Evolutionary conservation across 2,329 filamentous ascomycete genomes (phyloP), one percentile per base, ranked within the genome.

Genomic region (Trichoderma hamatum): DNA sequence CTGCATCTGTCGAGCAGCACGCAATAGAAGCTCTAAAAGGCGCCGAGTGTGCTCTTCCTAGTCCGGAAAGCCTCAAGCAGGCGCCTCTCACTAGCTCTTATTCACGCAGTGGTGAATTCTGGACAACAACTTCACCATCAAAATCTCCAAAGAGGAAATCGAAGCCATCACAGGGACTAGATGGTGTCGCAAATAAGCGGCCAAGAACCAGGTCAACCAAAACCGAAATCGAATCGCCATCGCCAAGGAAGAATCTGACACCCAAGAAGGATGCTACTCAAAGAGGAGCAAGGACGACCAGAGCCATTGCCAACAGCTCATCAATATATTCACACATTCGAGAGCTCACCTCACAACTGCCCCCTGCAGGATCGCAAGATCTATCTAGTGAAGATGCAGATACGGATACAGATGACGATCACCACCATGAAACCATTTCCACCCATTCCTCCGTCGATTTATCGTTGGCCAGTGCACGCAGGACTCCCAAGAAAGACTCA

Each of bases 11-110:
- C 13, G 32, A 54, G 14, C 51, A 11, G 2, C 68, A 59, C 5
- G 39, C 63, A 13, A 43, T 64, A 13, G 62, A 67, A 14, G 21
- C 43, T 13, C 55, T 54, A 49, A 67, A 63, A 46, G 63, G 39
- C 34, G 55, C 58, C 21, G 60, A 77, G 51, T 83, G 80, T 68
- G 80, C 83, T 70, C 74, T 84, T 11, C 82, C 82, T 3, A 81
- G 80, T 60, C 80, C 80, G 3, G 76, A 80, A 70, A 81, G 80
- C 70, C 75, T 81, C 67, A 78, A 80, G 72, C 79, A 80, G 71
- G 74, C 72, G 46, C 74, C 74, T 5, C 71, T 73, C 24, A 71
- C 70, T 13, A 74, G 74, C 43, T 28, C 70, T 5, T 77, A 79
- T 66, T 75, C 75, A 1, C 80, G 73, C 3, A 72, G 64, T 32